These are phyloP conservation scores for Salvia splendens DNA, from an alignment of 257 asterid genomes.

Conservation along the genomic window DNA sequence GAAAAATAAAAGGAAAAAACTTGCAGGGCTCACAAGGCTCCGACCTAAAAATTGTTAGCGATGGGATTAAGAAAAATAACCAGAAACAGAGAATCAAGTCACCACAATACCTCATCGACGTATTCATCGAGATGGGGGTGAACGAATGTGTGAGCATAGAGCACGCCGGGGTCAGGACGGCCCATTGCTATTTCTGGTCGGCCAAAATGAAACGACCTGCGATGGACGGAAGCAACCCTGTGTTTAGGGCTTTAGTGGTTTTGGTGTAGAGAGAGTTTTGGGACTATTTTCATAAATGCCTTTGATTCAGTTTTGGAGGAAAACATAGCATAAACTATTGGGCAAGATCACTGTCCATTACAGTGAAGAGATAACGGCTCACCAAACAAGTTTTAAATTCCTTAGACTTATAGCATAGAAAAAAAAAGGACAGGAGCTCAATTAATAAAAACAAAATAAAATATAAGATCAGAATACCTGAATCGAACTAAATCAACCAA, in stretches of 20 bases:
- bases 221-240: slow-evolving; percentile 11
- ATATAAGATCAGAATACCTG: too few relatives aligned
- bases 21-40: too few relatives aligned
- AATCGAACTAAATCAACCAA: too few relatives aligned
- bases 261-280: slow-evolving; percentile 1
- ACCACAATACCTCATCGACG: slow-evolving; percentile 76
- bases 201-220: slow-evolving; percentile 16
- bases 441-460: too few relatives aligned
- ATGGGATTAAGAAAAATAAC: background rate
- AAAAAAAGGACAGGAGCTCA: too few relatives aligned
- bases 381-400: too few relatives aligned
- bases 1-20: background rate
- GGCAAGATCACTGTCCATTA: too few relatives aligned
- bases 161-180: slow-evolving; percentile 87
- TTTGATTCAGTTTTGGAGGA: too few relatives aligned
- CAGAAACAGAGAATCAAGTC: background rate
- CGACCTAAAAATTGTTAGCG: background rate
- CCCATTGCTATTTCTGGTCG: slow-evolving; percentile 52
- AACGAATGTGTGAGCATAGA: slow-evolving; percentile 82
- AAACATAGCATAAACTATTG: too few relatives aligned
- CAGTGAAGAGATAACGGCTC: too few relatives aligned
- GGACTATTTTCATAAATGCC: too few relatives aligned
- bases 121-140: slow-evolving; percentile 53
- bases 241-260: slow-evolving; percentile 20
- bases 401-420: too few relatives aligned